Percentiles rank a stretch among this genome's conserved stretches.
These are phyloP conservation scores for Plasmodium vivax DNA, from an alignment of 169 alveolate genomes.

Conservation along the genomic window DNA sequence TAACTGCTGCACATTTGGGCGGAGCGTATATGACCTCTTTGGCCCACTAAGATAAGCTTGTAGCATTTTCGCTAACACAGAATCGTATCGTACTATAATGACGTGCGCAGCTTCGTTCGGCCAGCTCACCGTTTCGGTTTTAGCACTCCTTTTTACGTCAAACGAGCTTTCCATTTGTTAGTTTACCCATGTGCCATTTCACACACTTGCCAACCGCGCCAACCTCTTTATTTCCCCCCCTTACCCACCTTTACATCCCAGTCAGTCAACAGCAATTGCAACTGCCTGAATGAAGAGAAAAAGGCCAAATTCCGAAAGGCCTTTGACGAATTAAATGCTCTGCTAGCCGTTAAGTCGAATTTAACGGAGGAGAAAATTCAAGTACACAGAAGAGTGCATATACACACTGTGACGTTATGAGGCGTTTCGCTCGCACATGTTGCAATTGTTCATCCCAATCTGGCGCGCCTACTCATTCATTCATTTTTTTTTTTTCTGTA, in stretches of 20 bases:
- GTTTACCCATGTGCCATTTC: not conserved
- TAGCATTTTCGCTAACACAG: not conserved
- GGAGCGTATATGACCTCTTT: not conserved
- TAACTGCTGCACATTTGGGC: not conserved
- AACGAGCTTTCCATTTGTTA: not conserved
- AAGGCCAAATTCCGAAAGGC: slow-evolving; percentile 37
- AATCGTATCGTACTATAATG: not conserved
- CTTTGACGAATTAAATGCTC: slow-evolving; percentile 52
- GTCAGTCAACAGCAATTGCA: slow-evolving; percentile 27
- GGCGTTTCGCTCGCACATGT: not conserved
- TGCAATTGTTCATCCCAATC: not conserved
- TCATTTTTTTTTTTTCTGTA: slow-evolving; percentile 4
- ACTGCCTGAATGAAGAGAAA: slow-evolving; percentile 41
- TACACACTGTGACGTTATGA: not conserved
- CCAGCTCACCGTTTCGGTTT: not conserved
- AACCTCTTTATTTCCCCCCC: not conserved
- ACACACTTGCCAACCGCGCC: not conserved
- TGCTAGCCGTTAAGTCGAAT: slow-evolving; percentile 29
- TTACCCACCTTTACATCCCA: not conserved
- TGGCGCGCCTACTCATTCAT: not conserved
- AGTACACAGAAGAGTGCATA: slow-evolving; percentile 7
- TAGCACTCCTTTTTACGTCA: not conserved
- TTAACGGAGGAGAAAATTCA: slow-evolving; percentile 55
- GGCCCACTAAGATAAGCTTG: not conserved
- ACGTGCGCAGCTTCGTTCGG: not conserved